Conservation (phyloP, 2,329 filamentous ascomycete genomes). For the Alternaria sp. region DNA sequence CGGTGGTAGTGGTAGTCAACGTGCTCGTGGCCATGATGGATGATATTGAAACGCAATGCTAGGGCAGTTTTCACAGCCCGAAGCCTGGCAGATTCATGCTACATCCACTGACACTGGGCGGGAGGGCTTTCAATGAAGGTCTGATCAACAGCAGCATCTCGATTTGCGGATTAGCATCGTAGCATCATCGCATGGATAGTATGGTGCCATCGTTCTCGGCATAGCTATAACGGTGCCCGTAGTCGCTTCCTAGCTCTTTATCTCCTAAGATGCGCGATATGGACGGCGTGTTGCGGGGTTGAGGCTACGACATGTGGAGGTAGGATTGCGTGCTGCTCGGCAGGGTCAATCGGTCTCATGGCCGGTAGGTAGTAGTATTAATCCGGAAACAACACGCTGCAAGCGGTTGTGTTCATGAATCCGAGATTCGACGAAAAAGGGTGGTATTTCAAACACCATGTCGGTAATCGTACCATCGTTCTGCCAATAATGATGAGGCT, state of each 20-base stretch:
- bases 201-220: slow-evolving; percentile 1
- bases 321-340: slow-evolving; percentile 31
- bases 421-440: background rate
- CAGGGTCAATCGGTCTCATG: background rate
- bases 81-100: background rate
- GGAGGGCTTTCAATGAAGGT: background rate
- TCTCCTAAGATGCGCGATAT: background rate
- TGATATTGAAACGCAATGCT: background rate
- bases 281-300: slow-evolving; percentile 26
- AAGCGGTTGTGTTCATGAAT: background rate
- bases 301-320: slow-evolving; percentile 32
- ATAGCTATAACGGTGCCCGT: background rate
- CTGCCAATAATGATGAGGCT: too few relatives aligned
- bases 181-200: slow-evolving; percentile 7
- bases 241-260: background rate
- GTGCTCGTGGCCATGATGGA: slow-evolving; percentile 16
- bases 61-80: background rate
- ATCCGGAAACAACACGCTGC: background rate
- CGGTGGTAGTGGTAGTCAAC: slow-evolving; percentile 5
- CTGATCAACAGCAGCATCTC: background rate
- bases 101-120: background rate
- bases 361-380: background rate
- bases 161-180: background rate
- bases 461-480: too few relatives aligned
- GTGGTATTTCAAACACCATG: background rate